Base-by-base conservation (phyloP, 768 basidiomycete genomes). In the Leucosporidium scottii region DNA sequence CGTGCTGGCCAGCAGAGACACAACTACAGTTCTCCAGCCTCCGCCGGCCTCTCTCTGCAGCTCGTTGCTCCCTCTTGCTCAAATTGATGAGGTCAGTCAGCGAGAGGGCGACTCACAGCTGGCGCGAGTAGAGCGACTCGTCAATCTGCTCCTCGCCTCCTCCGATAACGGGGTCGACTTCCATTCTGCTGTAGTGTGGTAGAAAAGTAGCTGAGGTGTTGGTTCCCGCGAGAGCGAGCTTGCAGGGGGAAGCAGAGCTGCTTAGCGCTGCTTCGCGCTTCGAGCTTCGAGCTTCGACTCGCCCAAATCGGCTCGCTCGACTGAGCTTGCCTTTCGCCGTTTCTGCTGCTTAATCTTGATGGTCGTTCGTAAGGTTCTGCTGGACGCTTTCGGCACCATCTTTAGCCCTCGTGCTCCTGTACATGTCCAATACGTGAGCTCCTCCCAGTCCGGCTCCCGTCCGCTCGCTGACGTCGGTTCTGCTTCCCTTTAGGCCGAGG, bases 351-450 rank as follows among this genome's bases (percentile, higher is more conserved):
- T 36, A 12, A 10, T 8, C 15, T 44, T 13, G 34, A 44, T 44
- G 65, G 65, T 64, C 54, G 47, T 71, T 23, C 70, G 70, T 0
- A 64, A 66, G 17, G 62, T 72, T 12, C 21, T 63, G 3, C 62
- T 72, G n/a, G 70, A 72, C 23, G 70, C 70, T 7, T 72, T 68
- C 54, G 70, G 70, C 3, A 72, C 70, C 8, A 49, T 72, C 44
- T 68, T 72, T 54, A 56, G 53, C 1, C 70, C 70, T 10, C 44
- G 61, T 23, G 21, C 30, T 21, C 70, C 70, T 0, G 67, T 72
- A 8, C 36, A 55, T 21, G 17, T 8, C 2, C 70, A 72, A 54
- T 72, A 72, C 47, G 70, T 71, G 57, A 44, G 70, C 44, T 8
- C 21, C 30, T 27, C 0, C 12, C 12, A 2, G 27, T 36, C 30